Conservation (phyloP, 2,329 filamentous ascomycete genomes). For the Seiridium cupressi region DNA sequence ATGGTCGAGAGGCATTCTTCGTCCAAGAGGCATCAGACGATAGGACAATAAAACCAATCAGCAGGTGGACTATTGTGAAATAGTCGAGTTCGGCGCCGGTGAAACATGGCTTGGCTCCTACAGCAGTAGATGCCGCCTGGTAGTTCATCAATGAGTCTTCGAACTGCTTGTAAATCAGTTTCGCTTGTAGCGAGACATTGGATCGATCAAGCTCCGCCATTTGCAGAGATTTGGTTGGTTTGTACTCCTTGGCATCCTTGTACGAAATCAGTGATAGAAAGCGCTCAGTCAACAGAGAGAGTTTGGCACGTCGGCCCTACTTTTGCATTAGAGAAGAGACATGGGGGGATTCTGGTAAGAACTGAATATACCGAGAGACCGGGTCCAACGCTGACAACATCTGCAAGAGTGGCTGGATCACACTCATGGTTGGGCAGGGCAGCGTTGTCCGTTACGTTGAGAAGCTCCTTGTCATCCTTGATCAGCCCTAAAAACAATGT, state of each 20-base stretch:
- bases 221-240: conserved; percentile 37
- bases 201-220: conserved; percentile 37
- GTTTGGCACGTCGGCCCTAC: conserved; percentile 48
- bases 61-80: not conserved
- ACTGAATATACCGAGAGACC: conserved; percentile 42
- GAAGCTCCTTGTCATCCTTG: conserved; percentile 34
- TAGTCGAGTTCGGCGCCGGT: conserved; percentile 6
- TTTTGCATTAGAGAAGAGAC: not conserved
- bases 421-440: conserved; percentile 49
- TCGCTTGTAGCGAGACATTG: not conserved
- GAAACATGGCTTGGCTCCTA: not conserved
- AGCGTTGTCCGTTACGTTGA: conserved; percentile 49
- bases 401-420: conserved; percentile 35
- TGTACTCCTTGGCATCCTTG: conserved; percentile 49
- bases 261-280: conserved; percentile 50
- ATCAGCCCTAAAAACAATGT: conserved; percentile 34
- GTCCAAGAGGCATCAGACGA: not conserved
- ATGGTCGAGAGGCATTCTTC: conserved; percentile 7
- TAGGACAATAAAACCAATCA: conserved; percentile 13
- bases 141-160: not conserved
- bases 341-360: not conserved
- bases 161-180: not conserved
- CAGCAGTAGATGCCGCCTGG: not conserved
- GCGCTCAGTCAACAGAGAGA: conserved; percentile 47
- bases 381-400: conserved; percentile 49